Evolutionary conservation across 257 asterid genomes (phyloP).

Genomic region (Ophiorrhiza pumila): DNA sequence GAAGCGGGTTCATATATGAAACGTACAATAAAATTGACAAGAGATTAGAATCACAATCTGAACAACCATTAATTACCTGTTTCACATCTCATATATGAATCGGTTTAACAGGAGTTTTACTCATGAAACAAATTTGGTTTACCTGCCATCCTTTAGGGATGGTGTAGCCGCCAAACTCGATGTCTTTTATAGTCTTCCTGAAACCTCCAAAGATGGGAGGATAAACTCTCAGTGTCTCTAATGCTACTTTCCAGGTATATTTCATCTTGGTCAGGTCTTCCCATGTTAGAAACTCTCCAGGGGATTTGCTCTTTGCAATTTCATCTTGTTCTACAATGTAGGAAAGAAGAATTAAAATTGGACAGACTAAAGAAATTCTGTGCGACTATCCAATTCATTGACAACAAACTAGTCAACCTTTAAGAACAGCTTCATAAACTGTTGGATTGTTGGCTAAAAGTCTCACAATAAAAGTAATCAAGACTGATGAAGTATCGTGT

Average conservation of each 20-base stretch:
- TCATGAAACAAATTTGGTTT: conserved; percentile 24
- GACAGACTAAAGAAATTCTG: no score
- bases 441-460: conserved; percentile 44
- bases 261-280: conserved; percentile 70
- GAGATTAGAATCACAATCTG: no score
- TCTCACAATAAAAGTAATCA: conserved; percentile 56
- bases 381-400: neutral
- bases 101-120: no score
- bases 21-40: no score
- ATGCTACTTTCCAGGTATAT: conserved; percentile 70
- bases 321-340: conserved; percentile 58
- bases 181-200: conserved; percentile 48
- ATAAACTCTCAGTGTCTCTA: conserved; percentile 57
- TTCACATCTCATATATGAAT: no score
- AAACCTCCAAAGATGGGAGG: conserved; percentile 76
- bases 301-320: conserved; percentile 36
- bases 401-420: conserved; percentile 30
- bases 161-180: conserved; percentile 52
- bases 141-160: conserved; percentile 87
- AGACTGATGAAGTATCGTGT: conserved; percentile 58
- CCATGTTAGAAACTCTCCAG: conserved; percentile 51
- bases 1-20: no score
- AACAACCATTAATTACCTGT: no score
- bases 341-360: neutral
- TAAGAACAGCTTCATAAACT: conserved; percentile 48